Percentiles rank a stretch among this genome's conserved stretches.
phyloP scores from a whole-genome alignment of 495 filamentous ascomycete genomes.

The Friedmanniomyces simplex region DNA sequence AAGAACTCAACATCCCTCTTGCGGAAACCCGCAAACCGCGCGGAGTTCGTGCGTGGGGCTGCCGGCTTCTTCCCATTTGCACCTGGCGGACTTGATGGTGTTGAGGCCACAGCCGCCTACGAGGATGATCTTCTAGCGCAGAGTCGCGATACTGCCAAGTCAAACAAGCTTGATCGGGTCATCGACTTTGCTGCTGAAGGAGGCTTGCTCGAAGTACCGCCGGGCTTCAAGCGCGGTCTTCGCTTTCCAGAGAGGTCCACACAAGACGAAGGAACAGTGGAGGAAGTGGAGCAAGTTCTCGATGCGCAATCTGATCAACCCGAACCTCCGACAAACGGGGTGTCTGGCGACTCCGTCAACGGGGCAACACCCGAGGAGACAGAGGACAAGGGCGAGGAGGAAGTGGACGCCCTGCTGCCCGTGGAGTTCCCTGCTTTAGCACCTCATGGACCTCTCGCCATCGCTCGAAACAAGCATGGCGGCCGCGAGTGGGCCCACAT shows the following conservation, averaged over 20 bases:
- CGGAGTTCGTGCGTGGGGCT: conserved; percentile 89
- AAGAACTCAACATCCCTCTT: conserved; percentile 92
- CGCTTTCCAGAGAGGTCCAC: conserved; percentile 55
- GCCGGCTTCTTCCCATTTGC: conserved; percentile 95
- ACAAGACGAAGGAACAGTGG: conserved; percentile 46
- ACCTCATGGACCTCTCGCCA: conserved; percentile 65
- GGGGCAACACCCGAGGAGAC: conserved; percentile 22
- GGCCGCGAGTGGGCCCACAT: conserved; percentile 95
- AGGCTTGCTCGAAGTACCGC: conserved; percentile 69
- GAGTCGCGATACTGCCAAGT: conserved; percentile 11
- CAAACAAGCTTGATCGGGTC: conserved; percentile 55
- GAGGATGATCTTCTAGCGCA: conserved; percentile 51
- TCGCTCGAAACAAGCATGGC: conserved; percentile 57
- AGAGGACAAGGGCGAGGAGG: conserved; percentile 52
- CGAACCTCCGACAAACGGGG: conserved; percentile 36
- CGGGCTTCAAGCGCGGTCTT: conserved; percentile 72
- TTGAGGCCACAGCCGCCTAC: conserved; percentile 67
- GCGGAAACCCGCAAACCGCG: conserved; percentile 74
- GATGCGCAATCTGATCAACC: conserved; percentile 50
- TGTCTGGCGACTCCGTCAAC: conserved; percentile 28
- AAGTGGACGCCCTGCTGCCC: conserved; percentile 82
- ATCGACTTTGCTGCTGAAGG: conserved; percentile 71
- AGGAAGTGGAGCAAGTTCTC: conserved; percentile 65
- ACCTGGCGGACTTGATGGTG: conserved; percentile 78
- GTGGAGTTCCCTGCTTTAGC: conserved; percentile 89